A percentile compares a stretch with the other conserved stretches of the same genome.
Evolutionary conservation across 1,284 basidiomycete species (phyloP).

Genomic region (Irpex sp.): DNA sequence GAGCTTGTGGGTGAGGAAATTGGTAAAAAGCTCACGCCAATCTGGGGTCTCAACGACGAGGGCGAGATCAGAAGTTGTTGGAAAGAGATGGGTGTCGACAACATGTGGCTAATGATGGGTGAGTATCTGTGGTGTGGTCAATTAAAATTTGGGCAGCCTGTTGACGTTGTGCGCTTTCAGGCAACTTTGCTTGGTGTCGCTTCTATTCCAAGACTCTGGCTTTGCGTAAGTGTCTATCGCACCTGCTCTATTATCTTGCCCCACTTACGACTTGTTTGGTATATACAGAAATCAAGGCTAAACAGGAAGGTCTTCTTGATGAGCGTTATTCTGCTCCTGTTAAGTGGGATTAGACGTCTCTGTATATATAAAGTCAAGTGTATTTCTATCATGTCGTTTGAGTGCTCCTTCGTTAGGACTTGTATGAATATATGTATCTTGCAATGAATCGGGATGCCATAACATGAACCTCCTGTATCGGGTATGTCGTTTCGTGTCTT

Average conservation of each 20-base stretch:
- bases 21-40: constrained; percentile 9
- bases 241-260: neutral
- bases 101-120: constrained; percentile 29
- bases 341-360: neutral
- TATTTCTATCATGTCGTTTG: constrained; percentile 3
- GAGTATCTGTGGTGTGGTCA: neutral
- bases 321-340: constrained; percentile 12
- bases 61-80: constrained; percentile 23
- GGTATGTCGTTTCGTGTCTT: too few species aligned
- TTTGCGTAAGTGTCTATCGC: constrained; percentile 29
- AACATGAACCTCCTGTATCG: neutral
- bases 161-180: constrained; percentile 9
- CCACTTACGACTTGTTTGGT: neutral
- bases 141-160: neutral
- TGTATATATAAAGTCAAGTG: neutral
- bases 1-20: constrained; percentile 25
- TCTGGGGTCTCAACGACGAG: constrained; percentile 18
- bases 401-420: too few species aligned
- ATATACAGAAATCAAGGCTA: constrained; percentile 21
- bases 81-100: constrained; percentile 25
- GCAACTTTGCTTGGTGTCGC: constrained; percentile 33
- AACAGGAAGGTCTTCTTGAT: constrained; percentile 17
- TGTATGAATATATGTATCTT: too few species aligned
- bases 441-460: neutral
- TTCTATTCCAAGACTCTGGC: constrained; percentile 39